A percentile compares a stretch with the other conserved stretches of the same genome.
Evolutionary conservation across 2,329 filamentous ascomycete genomes (phyloP).

Genomic region (Uncinocarpus reesii): DNA sequence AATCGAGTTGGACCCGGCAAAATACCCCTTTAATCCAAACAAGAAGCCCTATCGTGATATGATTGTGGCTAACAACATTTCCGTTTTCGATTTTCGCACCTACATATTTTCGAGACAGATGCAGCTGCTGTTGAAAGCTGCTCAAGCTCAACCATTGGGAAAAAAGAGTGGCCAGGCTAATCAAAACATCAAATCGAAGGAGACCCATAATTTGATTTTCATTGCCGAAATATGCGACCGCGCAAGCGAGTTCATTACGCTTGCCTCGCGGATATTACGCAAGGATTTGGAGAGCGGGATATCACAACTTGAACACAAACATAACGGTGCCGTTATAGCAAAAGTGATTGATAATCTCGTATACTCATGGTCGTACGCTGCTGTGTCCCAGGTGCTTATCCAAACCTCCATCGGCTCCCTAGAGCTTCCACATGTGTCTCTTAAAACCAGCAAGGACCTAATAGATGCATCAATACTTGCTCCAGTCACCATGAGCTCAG

Average conservation of each 20-base stretch:
- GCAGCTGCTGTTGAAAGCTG: constrained; percentile 66
- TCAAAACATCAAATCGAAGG: constrained; percentile 45
- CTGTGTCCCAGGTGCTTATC: constrained; percentile 35
- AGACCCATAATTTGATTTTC: constrained; percentile 62
- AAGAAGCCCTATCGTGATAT: constrained; percentile 79
- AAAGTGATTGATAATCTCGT: constrained; percentile 38
- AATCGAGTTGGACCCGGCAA: constrained; percentile 23
- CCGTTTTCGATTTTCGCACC: constrained; percentile 85
- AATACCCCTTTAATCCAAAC: constrained; percentile 43
- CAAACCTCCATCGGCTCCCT: constrained; percentile 32
- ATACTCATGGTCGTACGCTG: constrained; percentile 39
- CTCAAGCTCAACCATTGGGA: constrained; percentile 46
- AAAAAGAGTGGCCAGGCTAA: constrained; percentile 25
- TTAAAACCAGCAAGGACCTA: constrained; percentile 24
- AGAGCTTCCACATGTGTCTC: constrained; percentile 29
- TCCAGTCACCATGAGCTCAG: constrained; percentile 19
- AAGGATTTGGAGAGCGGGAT: constrained; percentile 62
- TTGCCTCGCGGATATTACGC: constrained; percentile 67
- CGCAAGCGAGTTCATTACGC: constrained; percentile 72
- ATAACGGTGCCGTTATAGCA: constrained; percentile 21
- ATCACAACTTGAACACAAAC: constrained; percentile 30
- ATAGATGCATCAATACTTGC: constrained; percentile 19
- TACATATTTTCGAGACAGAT: constrained; percentile 91
- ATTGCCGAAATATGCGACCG: constrained; percentile 80
- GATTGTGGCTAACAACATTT: constrained; percentile 90